These are phyloP conservation scores for Paramecium sonneborni DNA, from an alignment of 73 alveolate genomes.

Conservation along the genomic window DNA sequence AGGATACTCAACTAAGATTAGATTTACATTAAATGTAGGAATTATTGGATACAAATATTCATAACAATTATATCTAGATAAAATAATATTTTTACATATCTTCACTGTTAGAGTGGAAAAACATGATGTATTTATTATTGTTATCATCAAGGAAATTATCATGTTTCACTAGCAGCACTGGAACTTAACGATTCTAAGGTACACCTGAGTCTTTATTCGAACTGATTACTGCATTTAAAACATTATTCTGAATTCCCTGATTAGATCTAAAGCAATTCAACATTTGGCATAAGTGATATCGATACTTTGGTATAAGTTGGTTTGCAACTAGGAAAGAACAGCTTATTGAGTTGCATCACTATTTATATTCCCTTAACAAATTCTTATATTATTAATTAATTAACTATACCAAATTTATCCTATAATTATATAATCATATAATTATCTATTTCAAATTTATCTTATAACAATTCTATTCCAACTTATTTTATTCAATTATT, in stretches of 20 bases:
- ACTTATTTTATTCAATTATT: no score
- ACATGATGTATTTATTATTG: constrained; percentile 43
- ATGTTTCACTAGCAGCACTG: constrained; percentile 51
- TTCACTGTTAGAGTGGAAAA: constrained; percentile 65
- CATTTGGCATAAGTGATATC: background rate
- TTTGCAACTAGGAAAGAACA: constrained; percentile 30
- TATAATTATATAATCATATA: background rate
- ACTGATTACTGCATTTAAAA: background rate
- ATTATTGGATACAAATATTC: constrained; percentile 17
- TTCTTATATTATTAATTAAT: background rate
- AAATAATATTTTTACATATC: constrained; percentile 15
- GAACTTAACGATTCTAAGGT: background rate
- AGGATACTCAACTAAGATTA: constrained; percentile 95
- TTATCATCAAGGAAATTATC: background rate
- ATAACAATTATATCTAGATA: constrained; percentile 20
- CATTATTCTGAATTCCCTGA: background rate
- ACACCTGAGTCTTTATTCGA: background rate
- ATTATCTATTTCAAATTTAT: background rate
- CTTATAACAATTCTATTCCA: no score
- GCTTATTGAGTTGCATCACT: constrained; percentile 3
- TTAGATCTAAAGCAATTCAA: background rate
- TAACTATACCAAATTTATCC: background rate
- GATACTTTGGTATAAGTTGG: constrained; percentile 44
- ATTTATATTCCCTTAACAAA: background rate
- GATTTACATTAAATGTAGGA: constrained; percentile 70